Base-by-base conservation (phyloP, 1,284 basidiomycete species). In the Trichosporon asahii region DNA sequence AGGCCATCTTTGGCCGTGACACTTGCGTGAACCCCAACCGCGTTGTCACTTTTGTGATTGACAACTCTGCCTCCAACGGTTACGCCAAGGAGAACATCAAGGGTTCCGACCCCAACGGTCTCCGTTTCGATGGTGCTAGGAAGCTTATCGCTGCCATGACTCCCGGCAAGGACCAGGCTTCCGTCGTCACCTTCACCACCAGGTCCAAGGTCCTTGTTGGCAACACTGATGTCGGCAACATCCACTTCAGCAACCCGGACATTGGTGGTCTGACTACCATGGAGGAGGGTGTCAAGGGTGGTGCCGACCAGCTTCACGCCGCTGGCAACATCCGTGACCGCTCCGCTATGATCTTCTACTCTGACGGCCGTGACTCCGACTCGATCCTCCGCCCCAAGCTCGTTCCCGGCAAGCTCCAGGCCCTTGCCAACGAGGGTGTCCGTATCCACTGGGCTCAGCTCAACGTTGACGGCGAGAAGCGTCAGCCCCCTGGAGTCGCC, bases 361-460 rank as follows among this genome's bases (percentile, higher is more conserved):
- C 66, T 15, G 66, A 68, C 29, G 66, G 66, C 61, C 18, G 8
- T 8, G 61, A 68, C 60, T 23, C 21, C 5, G 53, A 27, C 23
- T 14, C 9, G 6, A 29, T 6, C 53, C 6, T 27, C 25, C 11
- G 9, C 18, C 5, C 9, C 25, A 49, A 68, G 66, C 40, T 44
- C n/a, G 18, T 44, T 8, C 9, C n/a, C 18, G 1, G 6, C 14
- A 25, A 31, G 18, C 57, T 68, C 44, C 2, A 14, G 37, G n/a
- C 15, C 6, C 37, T 68, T 6, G 29, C 7, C 40, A 18, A 33
- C 14, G 66, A 49, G n/a, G 66, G 66, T 14, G 23, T 68, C 60
- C 66, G 66, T 44, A 27, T 68, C 44, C 49, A 40, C 14, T 49
- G 37, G 60, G 66, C 60, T 25, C 66, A 68, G 29, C 66, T 68